phyloP scores from a whole-genome alignment of 2,329 filamentous ascomycete genomes.

The Blastomyces parvus region DNA sequence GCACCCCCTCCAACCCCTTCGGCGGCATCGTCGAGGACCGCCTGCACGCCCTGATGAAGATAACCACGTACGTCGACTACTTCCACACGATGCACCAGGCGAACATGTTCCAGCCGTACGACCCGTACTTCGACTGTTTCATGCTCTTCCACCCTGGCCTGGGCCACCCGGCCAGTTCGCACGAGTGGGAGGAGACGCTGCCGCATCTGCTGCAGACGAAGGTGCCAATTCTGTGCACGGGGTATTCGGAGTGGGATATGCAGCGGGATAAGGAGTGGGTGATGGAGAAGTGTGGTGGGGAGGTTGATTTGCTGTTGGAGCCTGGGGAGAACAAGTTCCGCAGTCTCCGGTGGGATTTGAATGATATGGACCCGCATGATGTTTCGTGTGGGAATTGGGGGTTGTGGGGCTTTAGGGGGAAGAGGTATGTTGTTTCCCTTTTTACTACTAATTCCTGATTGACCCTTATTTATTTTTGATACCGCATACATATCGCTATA shows the following conservation, averaged over 20 bases:
- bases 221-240: constrained; percentile 84
- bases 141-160: constrained; percentile 94
- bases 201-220: constrained; percentile 90
- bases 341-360: constrained; percentile 92
- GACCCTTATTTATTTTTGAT: too few species aligned
- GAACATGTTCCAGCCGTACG: constrained; percentile 83
- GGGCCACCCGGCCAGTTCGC: constrained; percentile 82
- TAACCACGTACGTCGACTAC: constrained; percentile 95
- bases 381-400: constrained; percentile 96
- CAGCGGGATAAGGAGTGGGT: constrained; percentile 87
- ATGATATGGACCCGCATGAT: constrained; percentile 89
- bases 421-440: constrained; percentile 55
- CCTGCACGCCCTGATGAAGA: constrained; percentile 81
- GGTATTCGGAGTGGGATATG: constrained; percentile 94
- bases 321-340: constrained; percentile 91
- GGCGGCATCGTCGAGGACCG: constrained; percentile 91
- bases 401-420: constrained; percentile 92
- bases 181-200: constrained; percentile 89
- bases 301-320: constrained; percentile 84
- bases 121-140: constrained; percentile 97
- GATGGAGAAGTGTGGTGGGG: constrained; percentile 69
- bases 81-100: constrained; percentile 94
- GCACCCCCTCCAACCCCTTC: constrained; percentile 79
- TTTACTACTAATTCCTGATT: too few species aligned
- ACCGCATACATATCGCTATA: too few species aligned